Base-by-base conservation (phyloP, 495 filamentous ascomycete genomes). In the Xylaria sp. region DNA sequence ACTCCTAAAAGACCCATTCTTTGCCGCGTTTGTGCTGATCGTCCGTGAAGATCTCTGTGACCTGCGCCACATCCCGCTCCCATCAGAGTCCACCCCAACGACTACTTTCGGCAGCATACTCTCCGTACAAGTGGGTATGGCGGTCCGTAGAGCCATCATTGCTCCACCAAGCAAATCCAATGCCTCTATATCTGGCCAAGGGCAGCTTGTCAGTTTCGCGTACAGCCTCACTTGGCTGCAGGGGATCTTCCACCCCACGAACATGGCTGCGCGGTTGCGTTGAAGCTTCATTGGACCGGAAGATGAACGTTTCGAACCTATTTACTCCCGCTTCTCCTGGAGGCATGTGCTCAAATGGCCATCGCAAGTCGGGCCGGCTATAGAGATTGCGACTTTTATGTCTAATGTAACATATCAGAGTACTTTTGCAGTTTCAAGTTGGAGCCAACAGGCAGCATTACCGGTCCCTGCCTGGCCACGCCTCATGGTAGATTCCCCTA, bases 61-160 rank as follows among this genome's bases (percentile, higher is more conserved):
- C 40, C 41, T 67, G 31, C 55, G 61, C 72, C 57, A 58, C 61
- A 55, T 61, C 73, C 76, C 74, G 74, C 72, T 73, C 59, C 70
- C 26, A 11, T 66, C 35, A 55, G 52, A 61, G 41, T 58, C 72
- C 61, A 71, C 68, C 33, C 67, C 44, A 63, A 62, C 69, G 59
- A 70, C 53, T 48, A 46, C 74, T 29, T 37, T 69, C 75, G 77
- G 77, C 68, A 73, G 65, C 58, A 75, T 67, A 55, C 64, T 77
- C 77, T 78, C 77, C 75, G 75, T 75, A 72, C 50, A 71, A 59
- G 72, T 76, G 75, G 77, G 70, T 71, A 75, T 70, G 71, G 67
- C 75, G 75, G 75, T 73, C 77, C 73, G 77, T 69, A 62, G 40
- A 74, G 71, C 75, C 77, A 78, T 50, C 55, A n/a, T 72, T 21